Evolutionary conservation across 306 rosid species (phyloP), one percentile per base, ranked within the genome.

Genomic region (Vigna angularis): DNA sequence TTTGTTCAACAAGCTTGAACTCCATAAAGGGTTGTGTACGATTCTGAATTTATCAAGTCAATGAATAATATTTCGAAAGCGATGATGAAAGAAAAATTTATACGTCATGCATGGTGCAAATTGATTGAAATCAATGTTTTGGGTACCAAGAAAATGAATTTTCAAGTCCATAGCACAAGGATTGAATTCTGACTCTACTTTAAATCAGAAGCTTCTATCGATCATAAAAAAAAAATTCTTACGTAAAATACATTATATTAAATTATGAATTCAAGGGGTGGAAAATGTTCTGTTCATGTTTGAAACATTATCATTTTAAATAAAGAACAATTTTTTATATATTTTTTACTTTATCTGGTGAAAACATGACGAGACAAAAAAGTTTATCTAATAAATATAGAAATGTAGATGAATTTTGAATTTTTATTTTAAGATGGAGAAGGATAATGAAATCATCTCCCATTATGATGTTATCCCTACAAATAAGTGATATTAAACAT

Each of bases 1-100:
- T 44, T 42, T 15, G 38, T 45, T 45, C 50, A 67, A 77, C 57
- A 11, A n/a, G 74, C 58, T 40, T 24, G 14, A 77, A 52, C 44
- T 64, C 40, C 50, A 11, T 11, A 45, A 45, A 45, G 16, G 15
- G 5, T 12, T 45, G 4, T 45, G 50, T 45, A 45, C 50, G 22
- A 22, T 50, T 55, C 66, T 66, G 57, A 66, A 67, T 77, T 66
- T 55, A 77, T 55, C 58, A 66, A 53, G 56, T 53, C 74, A 77
- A 77, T n/a, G 48, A 18, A 56, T 1, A 24, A 8, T 66, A 67
- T n/a, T 20, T 24, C 48, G 16, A 26, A 66, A 15, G 56, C 15
- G 16, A 66, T 56, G 51, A 62, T 48, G 36, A 62, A 61, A 17
- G 40, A 15, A 64, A 51, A 44, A 22, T 3, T 6, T 9, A 40